These are phyloP conservation scores for Poterioochromonas sp. DNA, from an alignment of 352 stramenopile species.

Conservation along the genomic window DNA sequence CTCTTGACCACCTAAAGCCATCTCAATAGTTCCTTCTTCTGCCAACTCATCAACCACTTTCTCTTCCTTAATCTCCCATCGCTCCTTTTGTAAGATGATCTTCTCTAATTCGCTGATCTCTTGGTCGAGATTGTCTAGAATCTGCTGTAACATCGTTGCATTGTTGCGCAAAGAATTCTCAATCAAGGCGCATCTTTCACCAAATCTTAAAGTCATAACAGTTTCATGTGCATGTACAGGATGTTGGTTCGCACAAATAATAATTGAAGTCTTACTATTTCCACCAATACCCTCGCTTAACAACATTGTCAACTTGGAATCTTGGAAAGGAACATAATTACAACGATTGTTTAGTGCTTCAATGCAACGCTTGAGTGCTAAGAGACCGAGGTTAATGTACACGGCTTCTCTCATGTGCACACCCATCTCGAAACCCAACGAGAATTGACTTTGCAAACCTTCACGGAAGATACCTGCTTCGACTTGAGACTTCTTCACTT, in stretches of 20 bases:
- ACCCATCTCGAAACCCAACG: slow-evolving; percentile 42
- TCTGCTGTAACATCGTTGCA: slow-evolving; percentile 33
- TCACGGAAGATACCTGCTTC: slow-evolving; percentile 34
- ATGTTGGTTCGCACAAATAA: slow-evolving; percentile 50
- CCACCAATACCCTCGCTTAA: slow-evolving; percentile 47
- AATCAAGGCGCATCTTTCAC: slow-evolving; percentile 44
- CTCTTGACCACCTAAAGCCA: slow-evolving; percentile 21
- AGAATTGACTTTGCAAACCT: background rate
- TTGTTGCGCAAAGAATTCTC: slow-evolving; percentile 37
- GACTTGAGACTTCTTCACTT: slow-evolving; percentile 50
- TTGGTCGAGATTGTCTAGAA: slow-evolving; percentile 35
- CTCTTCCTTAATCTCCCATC: slow-evolving; percentile 37
- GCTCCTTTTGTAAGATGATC: slow-evolving; percentile 37
- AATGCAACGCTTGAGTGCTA: slow-evolving; percentile 50
- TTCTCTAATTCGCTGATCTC: slow-evolving; percentile 35
- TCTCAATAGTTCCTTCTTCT: slow-evolving; percentile 40
- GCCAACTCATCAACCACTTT: slow-evolving; percentile 33
- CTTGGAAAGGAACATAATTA: slow-evolving; percentile 49
- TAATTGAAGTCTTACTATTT: slow-evolving; percentile 49
- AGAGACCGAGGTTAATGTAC: slow-evolving; percentile 50
- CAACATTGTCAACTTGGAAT: slow-evolving; percentile 51
- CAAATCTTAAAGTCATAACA: slow-evolving; percentile 50
- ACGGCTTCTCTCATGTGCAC: slow-evolving; percentile 50
- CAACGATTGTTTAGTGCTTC: slow-evolving; percentile 41
- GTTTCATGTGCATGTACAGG: slow-evolving; percentile 48